A percentile compares a stretch with the other conserved stretches of the same genome.
Conservation (phyloP, 2,329 filamentous ascomycete species). For the Cylindrodendrum hubeiense region DNA sequence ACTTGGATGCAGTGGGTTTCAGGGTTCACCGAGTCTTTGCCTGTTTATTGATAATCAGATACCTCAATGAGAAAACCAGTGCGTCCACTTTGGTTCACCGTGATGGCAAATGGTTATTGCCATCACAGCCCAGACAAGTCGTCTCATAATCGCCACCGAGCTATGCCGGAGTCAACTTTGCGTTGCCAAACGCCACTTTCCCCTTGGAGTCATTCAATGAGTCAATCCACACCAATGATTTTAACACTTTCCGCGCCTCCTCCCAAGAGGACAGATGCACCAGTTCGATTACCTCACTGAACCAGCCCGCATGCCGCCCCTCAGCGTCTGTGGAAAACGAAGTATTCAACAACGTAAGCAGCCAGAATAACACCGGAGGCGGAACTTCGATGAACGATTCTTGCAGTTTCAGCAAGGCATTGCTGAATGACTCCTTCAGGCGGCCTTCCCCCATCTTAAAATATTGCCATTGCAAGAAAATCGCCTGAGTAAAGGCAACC, state of each 20-base stretch:
- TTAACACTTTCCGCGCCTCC: constrained; percentile 9
- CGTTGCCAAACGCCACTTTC: neutral
- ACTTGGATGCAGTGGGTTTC: neutral
- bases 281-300: neutral
- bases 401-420: constrained; percentile 1
- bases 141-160: neutral
- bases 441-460: constrained; percentile 30
- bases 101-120: neutral
- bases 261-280: constrained; percentile 20
- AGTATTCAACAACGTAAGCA: constrained; percentile 21
- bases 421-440: constrained; percentile 11
- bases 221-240: constrained; percentile 34
- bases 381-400: neutral
- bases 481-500: constrained; percentile 17
- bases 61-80: too few relatives aligned
- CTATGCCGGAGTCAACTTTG: neutral
- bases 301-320: neutral
- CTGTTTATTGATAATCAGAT: too few relatives aligned
- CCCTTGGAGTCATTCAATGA: constrained; percentile 16
- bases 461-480: constrained; percentile 36
- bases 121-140: neutral
- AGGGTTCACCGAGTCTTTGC: too few relatives aligned
- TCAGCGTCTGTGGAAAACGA: neutral
- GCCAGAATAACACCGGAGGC: constrained; percentile 16
- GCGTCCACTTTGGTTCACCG: neutral